Evolutionary conservation across 2,329 filamentous ascomycete genomes (phyloP), one percentile per base, ranked within the genome.

Genomic region (Scedosporium boydii): DNA sequence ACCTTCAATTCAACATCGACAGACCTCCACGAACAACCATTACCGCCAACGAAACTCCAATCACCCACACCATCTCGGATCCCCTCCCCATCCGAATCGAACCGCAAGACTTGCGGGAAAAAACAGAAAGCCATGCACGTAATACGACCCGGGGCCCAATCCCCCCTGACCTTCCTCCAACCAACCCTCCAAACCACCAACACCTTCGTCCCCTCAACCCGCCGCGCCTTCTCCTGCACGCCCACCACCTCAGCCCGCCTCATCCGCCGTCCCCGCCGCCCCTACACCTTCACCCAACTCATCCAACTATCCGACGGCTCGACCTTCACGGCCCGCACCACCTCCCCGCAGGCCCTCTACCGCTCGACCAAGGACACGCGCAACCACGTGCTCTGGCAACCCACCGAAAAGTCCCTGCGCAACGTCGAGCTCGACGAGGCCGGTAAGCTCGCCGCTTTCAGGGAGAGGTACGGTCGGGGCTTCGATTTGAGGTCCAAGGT

Each of bases 281-380:
- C 95, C 51, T 98, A 97, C 82, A 91, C 88, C 68, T 98, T 97
- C 81, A 97, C 93, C n/a, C 95, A 99, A 77, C 84, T 99, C 64
- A 82, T 99, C 68, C 93, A 92, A 61, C 88, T 98, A 66, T 91
- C 89, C 48, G 95, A 99, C 79, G 95, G 95, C 69, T 90, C 86
- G 70, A 89, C 93, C 64, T 98, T 86, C 77, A 87, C 88, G 58
- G 82, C 87, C 70, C 89, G 89, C 72, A 93, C 90, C 26, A 91
- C 90, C 10, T 90, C 85, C 10, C 90, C 91, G 0, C 68, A 76
- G 42, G 80, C 83, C 3, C 74, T 89, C 58, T 82, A 85, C 76
- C 79, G 79, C 64, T 78, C 79, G 63, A 77, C 78, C 64, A 96
- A 96, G 76, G 95, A 99, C 78, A 90, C 88, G 55, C 87, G 91